phyloP scores from a whole-genome alignment of 129 eudicot species.

The Lactuca saligna region DNA sequence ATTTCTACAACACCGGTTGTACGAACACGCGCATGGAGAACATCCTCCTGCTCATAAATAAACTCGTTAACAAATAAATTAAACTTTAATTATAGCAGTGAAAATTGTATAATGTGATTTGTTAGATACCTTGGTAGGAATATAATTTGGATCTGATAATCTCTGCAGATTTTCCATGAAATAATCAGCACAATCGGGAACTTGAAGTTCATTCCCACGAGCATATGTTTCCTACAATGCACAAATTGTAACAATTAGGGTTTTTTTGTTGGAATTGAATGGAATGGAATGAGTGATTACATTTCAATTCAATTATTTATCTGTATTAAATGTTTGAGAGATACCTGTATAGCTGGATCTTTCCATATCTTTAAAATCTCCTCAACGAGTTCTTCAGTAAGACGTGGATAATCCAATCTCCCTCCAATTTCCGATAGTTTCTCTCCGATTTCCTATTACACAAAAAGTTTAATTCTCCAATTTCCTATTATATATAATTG shows the following conservation, averaged over 20 bases:
- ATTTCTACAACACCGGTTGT: constrained; percentile 98
- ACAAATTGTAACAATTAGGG: constrained; percentile 19
- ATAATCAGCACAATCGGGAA: constrained; percentile 92
- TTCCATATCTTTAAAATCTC: constrained; percentile 82
- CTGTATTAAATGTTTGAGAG: not conserved
- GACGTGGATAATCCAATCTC: constrained; percentile 76
- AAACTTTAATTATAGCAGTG: no score
- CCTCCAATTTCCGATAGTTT: constrained; percentile 89
- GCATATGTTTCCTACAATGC: constrained; percentile 64
- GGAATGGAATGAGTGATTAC: constrained; percentile 6
- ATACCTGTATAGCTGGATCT: constrained; percentile 93
- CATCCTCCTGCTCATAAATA: constrained; percentile 75
- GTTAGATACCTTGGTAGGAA: constrained; percentile 82
- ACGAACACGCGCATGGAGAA: constrained; percentile 94
- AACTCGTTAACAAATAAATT: constrained; percentile 3
- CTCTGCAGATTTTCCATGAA: constrained; percentile 90
- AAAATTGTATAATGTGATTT: not conserved
- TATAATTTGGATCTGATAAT: constrained; percentile 68
- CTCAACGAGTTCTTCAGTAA: constrained; percentile 67
- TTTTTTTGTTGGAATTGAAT: constrained; percentile 8
- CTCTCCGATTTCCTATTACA: constrained; percentile 80
- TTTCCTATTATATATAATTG: not conserved
- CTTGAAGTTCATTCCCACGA: constrained; percentile 94
- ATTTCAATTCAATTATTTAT: not conserved
- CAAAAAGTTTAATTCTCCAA: constrained; percentile 7